Conservation (phyloP, 306 rosid genomes). For the Ziziphus jujuba region DNA sequence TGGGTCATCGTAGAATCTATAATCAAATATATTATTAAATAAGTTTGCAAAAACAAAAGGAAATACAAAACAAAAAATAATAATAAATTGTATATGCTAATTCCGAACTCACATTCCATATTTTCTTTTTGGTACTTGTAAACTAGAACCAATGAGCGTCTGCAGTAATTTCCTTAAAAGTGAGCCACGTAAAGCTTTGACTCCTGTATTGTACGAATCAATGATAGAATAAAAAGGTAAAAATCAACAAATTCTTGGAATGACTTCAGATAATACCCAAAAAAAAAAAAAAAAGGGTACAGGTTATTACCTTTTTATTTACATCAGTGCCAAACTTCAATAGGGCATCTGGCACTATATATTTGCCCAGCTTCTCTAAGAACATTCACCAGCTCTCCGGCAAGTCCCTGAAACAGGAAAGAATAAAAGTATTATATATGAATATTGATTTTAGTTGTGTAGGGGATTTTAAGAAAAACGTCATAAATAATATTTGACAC, state of each 20-base stretch:
- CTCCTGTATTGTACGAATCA: conserved; percentile 48
- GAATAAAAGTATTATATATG: neutral
- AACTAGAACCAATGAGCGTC: conserved; percentile 46
- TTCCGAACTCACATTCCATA: neutral
- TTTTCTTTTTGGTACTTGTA: neutral
- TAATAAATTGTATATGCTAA: neutral
- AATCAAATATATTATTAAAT: neutral
- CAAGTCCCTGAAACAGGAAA: conserved; percentile 67
- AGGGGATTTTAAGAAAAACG: neutral
- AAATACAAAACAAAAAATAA: neutral
- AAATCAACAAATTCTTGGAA: neutral
- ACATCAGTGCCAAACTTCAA: conserved; percentile 91
- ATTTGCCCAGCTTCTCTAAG: conserved; percentile 90
- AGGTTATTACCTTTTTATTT: conserved; percentile 75
- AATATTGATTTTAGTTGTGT: neutral
- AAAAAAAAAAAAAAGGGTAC: conserved; percentile 3
- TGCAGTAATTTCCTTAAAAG: conserved; percentile 79
- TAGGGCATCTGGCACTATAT: conserved; percentile 64
- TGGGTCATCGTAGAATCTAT: neutral
- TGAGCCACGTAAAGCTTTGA: conserved; percentile 93
- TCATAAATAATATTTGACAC: no score
- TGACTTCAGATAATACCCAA: neutral
- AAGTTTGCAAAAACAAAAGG: neutral
- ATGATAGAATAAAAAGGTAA: neutral
- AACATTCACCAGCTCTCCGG: conserved; percentile 97